A percentile compares a stretch with the other conserved stretches of the same genome.
phyloP scores from a whole-genome alignment of 805 yeast species.

The Myxozyma geophila region DNA sequence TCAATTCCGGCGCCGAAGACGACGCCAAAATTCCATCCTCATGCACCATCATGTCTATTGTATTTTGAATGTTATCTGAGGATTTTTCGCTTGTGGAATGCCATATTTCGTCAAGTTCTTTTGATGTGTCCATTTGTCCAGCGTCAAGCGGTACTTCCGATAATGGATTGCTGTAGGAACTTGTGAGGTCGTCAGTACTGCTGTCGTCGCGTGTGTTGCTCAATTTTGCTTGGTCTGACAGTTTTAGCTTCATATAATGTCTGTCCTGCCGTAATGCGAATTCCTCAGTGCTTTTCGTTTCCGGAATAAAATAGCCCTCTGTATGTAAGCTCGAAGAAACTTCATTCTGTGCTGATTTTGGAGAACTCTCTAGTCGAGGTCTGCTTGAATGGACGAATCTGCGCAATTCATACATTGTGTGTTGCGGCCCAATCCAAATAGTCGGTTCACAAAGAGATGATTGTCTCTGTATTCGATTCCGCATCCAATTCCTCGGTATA shows the following conservation, averaged over 20 bases:
- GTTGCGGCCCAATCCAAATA: conserved; percentile 7
- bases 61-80: too few relatives aligned
- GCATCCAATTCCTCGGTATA: neutral
- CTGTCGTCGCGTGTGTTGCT: too few relatives aligned
- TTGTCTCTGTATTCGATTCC: neutral
- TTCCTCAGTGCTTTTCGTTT: neutral
- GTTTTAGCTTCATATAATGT: neutral
- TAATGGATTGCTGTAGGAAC: too few relatives aligned
- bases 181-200: too few relatives aligned
- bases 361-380: neutral
- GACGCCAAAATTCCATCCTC: too few relatives aligned
- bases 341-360: neutral
- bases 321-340: neutral
- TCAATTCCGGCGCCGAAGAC: too few relatives aligned
- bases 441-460: neutral
- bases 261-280: neutral
- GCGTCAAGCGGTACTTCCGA: too few relatives aligned
- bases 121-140: too few relatives aligned
- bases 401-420: neutral
- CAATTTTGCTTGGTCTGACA: too few relatives aligned
- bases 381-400: conserved; percentile 2
- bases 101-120: too few relatives aligned
- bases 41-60: too few relatives aligned
- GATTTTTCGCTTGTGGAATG: too few relatives aligned
- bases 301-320: neutral